Base-by-base conservation (phyloP, 305 asterid genomes). In the Fraxinus floribunda region DNA sequence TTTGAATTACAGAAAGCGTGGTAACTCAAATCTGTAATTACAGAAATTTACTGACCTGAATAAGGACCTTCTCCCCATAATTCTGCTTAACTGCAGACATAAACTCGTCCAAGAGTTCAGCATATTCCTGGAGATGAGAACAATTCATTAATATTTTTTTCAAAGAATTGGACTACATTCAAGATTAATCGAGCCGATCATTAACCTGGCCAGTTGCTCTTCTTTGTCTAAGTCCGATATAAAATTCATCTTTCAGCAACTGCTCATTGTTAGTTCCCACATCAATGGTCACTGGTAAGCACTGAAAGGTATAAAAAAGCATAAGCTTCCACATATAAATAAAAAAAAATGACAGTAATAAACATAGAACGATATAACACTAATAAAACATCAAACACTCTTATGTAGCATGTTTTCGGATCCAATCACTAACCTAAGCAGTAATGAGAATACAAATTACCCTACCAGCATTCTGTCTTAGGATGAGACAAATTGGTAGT, bases 141-240 rank as follows among this genome's bases (percentile, higher is more conserved):
- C 34, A 35, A 81, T 20, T 77, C 3, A 62, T 75, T 60, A 78
- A 55, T 34, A 79, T 49, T 81, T 82, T 32, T 22, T 20, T 38
- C 66, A 78, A 68, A 49, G 36, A 34, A 29, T 44, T 76, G 16
- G 78, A 75, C 76, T 30, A 20, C 16, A 1, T 66, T 71, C 39
- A 20, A 49, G 71, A 79, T 30, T 66, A 64, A 76, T 32, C 22
- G 2, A 78, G 34, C 38, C 81, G 79, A 41, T 79, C 41, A 46
- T 76, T 62, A 79, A 92, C 99, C 98, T 92, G 95, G 76, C 99
- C 98, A 16, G 97, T 97, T 68, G 98, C 98, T 86, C 98, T 91
- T 88, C 89, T 92, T 84, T 93, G 94, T 84, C 93, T 90, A 77
- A 95, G 97, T 70, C 99, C 99, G 71, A 97, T 93, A 84, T 97